phyloP scores from a whole-genome alignment of 164 flowering plant genomes.

The Berberis vulgaris region DNA sequence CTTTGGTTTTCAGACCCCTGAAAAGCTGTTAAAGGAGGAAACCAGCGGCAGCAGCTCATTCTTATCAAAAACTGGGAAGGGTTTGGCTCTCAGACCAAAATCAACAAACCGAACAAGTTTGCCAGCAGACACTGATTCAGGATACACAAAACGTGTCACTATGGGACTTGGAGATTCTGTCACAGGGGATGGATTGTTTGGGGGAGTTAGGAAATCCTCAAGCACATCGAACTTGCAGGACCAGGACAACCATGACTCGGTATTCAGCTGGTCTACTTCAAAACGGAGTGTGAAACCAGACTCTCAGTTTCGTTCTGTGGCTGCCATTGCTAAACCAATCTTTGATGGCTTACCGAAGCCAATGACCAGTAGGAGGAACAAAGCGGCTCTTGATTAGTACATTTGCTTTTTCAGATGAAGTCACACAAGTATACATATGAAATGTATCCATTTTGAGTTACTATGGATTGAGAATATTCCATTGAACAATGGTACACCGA shows the following conservation, averaged over 20 bases:
- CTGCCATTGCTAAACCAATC: constrained; percentile 62
- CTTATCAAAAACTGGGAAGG: constrained; percentile 52
- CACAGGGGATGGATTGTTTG: constrained; percentile 18
- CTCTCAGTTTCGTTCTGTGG: constrained; percentile 38
- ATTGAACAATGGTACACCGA: too few species aligned
- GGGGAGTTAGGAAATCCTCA: constrained; percentile 63
- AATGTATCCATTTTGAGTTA: too few species aligned
- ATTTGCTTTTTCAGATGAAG: too few species aligned
- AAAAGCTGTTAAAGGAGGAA: constrained; percentile 48
- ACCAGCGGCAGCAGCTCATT: constrained; percentile 33
- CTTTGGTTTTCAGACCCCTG: constrained; percentile 27
- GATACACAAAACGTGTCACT: constrained; percentile 20
- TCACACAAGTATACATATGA: too few species aligned
- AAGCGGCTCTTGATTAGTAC: constrained; percentile 70
- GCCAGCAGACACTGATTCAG: constrained; percentile 31
- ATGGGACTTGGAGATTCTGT: constrained; percentile 31
- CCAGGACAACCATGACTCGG: constrained; percentile 26
- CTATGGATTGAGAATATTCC: too few species aligned
- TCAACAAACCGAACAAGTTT: constrained; percentile 30
- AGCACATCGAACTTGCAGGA: constrained; percentile 75
- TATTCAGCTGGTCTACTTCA: constrained; percentile 46
- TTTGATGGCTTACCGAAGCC: constrained; percentile 80
- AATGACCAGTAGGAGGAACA: constrained; percentile 43
- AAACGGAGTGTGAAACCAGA: constrained; percentile 71
- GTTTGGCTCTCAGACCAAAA: constrained; percentile 66